Evolutionary conservation across 73 alveolate species (phyloP), one percentile per base, ranked within the genome.

Genomic region (Paramecium sexaurelia): DNA sequence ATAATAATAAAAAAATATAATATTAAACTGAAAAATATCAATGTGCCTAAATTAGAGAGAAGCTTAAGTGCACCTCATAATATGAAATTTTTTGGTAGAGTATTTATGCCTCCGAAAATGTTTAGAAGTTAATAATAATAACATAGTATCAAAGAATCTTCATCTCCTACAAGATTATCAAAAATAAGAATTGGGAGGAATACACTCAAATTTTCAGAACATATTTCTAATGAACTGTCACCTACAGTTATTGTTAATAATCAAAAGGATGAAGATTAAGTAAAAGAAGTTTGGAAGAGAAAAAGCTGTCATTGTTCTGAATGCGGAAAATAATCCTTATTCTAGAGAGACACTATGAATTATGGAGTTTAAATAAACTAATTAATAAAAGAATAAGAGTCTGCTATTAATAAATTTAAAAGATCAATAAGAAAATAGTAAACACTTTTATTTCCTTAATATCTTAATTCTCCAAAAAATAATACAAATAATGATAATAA

Each of bases 281-380:
- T 61, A 2, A 61, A 61, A 61, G 83, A 61, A 11, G 45, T 32
- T 22, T 61, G 26, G 26, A 61, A 32, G 26, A 61, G 83, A 61
- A 61, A 32, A 61, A 61, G 83, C n/a, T 61, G 83, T 61, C 47
- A 61, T 61, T 61, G 83, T 32, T 29, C 83, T 61, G 83, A 61
- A 61, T 61, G 83, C 26, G 83, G 83, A 26, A 61, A 61, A 24
- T 20, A 61, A 61, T 29, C 83, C 20, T 29, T 61, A 29, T 61
- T 61, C 26, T 61, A 61, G 39, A 61, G 26, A 10, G 83, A 61
- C 51, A 61, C 83, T 1, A 61, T 61, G 83, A 61, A 61, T 61
- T 61, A 61, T 61, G 83, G 83, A 10, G 83, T 61, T 61, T 29
- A 32, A 22, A 61, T 61, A 6, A 61, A 26, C 26, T 27, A 61